phyloP scores from a whole-genome alignment of 331 rosid species.

The Quercus phellos region DNA sequence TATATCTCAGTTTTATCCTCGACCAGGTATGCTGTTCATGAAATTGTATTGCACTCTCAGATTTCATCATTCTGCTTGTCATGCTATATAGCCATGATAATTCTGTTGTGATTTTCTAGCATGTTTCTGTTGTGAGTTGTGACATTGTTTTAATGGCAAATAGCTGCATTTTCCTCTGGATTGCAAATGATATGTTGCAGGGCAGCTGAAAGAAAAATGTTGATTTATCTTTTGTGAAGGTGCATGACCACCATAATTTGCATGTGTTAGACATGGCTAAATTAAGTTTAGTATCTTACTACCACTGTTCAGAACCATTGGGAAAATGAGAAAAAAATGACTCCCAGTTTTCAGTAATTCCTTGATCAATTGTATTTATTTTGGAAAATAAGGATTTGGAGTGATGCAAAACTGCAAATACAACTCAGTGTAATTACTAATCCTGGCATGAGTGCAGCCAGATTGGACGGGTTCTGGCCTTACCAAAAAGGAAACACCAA shows the following conservation, averaged over 20 bases:
- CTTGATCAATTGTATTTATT: no score
- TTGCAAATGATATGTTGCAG: background rate
- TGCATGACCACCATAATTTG: background rate
- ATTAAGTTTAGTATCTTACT: no score
- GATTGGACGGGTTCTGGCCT: no score
- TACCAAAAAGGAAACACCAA: no score
- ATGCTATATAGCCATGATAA: background rate
- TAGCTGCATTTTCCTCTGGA: background rate
- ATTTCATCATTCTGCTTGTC: background rate
- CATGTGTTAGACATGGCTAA: background rate
- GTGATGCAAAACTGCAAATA: no score
- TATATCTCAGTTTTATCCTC: conserved; percentile 96
- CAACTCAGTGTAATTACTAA: no score
- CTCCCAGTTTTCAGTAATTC: no score
- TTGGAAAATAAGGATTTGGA: no score
- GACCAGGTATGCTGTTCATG: conserved; percentile 56
- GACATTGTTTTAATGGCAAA: background rate
- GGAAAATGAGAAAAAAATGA: no score
- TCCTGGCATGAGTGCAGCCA: no score
- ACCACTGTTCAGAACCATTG: no score
- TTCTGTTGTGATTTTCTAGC: background rate
- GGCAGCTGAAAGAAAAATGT: background rate
- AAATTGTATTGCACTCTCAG: background rate
- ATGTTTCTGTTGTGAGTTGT: background rate
- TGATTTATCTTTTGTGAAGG: background rate